phyloP scores from a whole-genome alignment of 2,329 filamentous ascomycete species.

The Calonectria naviculata region DNA sequence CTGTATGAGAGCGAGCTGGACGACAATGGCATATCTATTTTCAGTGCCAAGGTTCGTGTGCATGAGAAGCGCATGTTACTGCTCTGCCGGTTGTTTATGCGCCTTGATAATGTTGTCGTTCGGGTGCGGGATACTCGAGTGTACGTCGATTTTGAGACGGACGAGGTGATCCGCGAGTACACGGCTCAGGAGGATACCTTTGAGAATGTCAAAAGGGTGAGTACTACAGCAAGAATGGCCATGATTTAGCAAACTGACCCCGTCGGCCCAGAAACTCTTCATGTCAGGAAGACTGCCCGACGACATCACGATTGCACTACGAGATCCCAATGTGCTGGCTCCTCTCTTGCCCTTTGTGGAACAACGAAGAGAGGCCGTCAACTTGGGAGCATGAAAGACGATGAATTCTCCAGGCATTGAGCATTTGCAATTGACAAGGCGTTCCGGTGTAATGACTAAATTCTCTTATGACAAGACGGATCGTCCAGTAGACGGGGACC shows the following conservation, averaged over 20 bases:
- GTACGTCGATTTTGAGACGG: constrained; percentile 87
- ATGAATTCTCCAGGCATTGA: not conserved
- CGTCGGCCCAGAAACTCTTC: constrained; percentile 54
- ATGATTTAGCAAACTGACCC: not conserved
- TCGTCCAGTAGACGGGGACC: constrained; percentile 13
- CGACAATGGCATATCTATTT: constrained; percentile 93
- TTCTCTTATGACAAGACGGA: constrained; percentile 13
- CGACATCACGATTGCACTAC: constrained; percentile 79
- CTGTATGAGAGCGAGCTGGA: constrained; percentile 98
- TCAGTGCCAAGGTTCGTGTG: constrained; percentile 91
- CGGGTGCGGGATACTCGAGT: constrained; percentile 90
- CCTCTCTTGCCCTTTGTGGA: constrained; percentile 78
- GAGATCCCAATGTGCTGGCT: constrained; percentile 82
- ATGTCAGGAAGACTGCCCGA: constrained; percentile 68
- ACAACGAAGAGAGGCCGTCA: constrained; percentile 67
- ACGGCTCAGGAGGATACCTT: constrained; percentile 88
- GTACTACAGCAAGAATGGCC: constrained; percentile 31
- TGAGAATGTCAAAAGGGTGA: constrained; percentile 77
- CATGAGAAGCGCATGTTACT: constrained; percentile 91
- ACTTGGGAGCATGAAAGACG: constrained; percentile 21
- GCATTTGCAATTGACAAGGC: constrained; percentile 17
- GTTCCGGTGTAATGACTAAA: constrained; percentile 30
- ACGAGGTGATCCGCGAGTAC: constrained; percentile 88
- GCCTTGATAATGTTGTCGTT: constrained; percentile 89
- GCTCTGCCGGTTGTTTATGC: constrained; percentile 89